These are phyloP conservation scores for Avena insularis DNA, from an alignment of 176 grass and related monocot genomes.

Conservation along the genomic window DNA sequence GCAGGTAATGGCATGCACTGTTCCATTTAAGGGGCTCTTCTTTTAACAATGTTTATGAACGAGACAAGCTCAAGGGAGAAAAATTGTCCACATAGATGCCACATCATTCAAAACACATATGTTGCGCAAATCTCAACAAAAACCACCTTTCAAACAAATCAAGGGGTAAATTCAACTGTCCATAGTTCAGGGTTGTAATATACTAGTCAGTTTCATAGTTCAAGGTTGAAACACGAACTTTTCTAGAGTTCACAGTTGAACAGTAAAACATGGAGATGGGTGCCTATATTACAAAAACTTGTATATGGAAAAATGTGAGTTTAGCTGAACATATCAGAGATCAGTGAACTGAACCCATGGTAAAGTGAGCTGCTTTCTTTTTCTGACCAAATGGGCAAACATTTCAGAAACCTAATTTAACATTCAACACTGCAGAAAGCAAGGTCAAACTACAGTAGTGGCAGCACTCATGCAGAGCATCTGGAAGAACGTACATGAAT, in stretches of 20 bases:
- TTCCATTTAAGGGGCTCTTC: background rate
- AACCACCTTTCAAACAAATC: background rate
- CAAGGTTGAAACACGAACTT: background rate
- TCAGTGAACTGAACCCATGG: background rate
- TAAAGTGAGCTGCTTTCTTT: conserved; percentile 7
- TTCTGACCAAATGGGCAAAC: conserved; percentile 4
- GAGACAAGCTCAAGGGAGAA: conserved; percentile 1
- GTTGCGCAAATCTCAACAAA: background rate
- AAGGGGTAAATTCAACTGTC: conserved; percentile 21
- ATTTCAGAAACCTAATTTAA: background rate
- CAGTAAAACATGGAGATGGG: conserved; percentile 26
- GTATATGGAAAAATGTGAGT: conserved; percentile 5
- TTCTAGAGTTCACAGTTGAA: conserved; percentile 15
- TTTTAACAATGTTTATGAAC: background rate
- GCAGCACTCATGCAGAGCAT: conserved; percentile 4
- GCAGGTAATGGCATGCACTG: background rate
- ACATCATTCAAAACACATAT: conserved; percentile 11
- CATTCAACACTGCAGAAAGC: conserved; percentile 11
- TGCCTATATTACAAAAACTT: conserved; percentile 32
- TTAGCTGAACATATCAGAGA: conserved; percentile 19
- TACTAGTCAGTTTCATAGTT: background rate
- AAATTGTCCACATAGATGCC: conserved; percentile 15
- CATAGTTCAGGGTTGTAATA: background rate
- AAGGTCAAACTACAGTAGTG: conserved; percentile 18
- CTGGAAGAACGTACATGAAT: background rate